Percentiles rank a stretch among this genome's conserved stretches.
phyloP scores from a whole-genome alignment of 148 eudicot genomes.

The Silene uniflora region DNA sequence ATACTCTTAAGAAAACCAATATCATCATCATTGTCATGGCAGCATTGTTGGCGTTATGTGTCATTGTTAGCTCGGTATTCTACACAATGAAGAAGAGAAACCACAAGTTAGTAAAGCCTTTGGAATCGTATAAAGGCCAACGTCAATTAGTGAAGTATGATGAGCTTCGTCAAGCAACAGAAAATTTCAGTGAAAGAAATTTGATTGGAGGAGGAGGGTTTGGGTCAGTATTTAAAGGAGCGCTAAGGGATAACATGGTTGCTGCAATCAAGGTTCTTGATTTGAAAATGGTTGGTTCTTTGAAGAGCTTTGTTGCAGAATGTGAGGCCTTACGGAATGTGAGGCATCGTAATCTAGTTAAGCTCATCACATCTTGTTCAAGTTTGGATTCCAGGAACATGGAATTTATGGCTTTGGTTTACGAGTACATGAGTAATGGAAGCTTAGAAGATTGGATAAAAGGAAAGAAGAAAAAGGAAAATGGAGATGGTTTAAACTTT shows the following conservation, averaged over 20 bases:
- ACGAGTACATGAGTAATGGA: slow-evolving; percentile 25
- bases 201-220: slow-evolving; percentile 40
- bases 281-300: slow-evolving; percentile 18
- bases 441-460: slow-evolving; percentile 36
- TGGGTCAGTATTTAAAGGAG: slow-evolving; percentile 33
- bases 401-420: slow-evolving; percentile 33
- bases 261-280: slow-evolving; percentile 35
- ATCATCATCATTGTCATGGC: slow-evolving; percentile 1
- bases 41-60: slow-evolving; percentile 14
- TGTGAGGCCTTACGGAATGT: slow-evolving; percentile 32
- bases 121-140: slow-evolving; percentile 1
- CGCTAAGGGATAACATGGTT: slow-evolving; percentile 2
- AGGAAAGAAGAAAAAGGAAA: slow-evolving; percentile 26
- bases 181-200: slow-evolving; percentile 25
- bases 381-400: slow-evolving; percentile 28
- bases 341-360: slow-evolving; percentile 38
- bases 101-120: neutral
- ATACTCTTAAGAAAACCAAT: neutral
- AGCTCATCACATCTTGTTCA: slow-evolving; percentile 37
- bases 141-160: slow-evolving; percentile 30
- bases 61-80: neutral
- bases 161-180: slow-evolving; percentile 42
- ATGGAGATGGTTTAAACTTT: slow-evolving; percentile 35
- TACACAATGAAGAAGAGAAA: slow-evolving; percentile 23
- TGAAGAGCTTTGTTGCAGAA: slow-evolving; percentile 35